Conservation (phyloP, 1,284 basidiomycete species). For the Marasmius sp. region DNA sequence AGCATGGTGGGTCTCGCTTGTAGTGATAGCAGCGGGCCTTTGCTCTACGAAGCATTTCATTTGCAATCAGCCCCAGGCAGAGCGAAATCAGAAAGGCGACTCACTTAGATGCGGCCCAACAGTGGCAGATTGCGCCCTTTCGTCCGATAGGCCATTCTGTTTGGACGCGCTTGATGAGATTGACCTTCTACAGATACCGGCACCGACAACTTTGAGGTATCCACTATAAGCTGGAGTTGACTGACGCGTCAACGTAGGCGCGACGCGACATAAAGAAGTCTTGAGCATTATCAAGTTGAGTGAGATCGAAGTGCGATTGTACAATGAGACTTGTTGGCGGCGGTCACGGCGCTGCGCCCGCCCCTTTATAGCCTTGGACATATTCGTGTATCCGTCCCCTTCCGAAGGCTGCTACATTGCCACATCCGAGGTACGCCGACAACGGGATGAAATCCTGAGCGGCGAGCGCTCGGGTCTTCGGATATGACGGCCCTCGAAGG, state of each 20-base stretch:
- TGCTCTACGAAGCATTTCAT: neutral
- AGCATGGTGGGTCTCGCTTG: neutral
- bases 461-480: too few relatives aligned
- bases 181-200: neutral
- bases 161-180: neutral
- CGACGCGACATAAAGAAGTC: neutral
- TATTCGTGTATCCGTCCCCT: too few relatives aligned
- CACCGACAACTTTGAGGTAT: neutral
- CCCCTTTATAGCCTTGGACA: too few relatives aligned
- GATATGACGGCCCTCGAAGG: too few relatives aligned
- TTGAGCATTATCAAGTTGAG: too few relatives aligned
- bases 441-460: too few relatives aligned
- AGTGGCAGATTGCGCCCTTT: neutral
- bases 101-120: conserved; percentile 1
- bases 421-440: too few relatives aligned
- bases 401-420: too few relatives aligned
- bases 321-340: too few relatives aligned
- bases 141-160: neutral
- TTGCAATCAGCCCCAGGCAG: neutral
- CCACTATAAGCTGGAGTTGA: too few relatives aligned
- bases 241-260: neutral
- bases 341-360: too few relatives aligned
- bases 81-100: neutral
- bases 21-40: neutral
- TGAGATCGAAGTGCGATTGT: too few relatives aligned